These are phyloP conservation scores for Trichophyton equinum DNA, from an alignment of 2,329 filamentous ascomycete species.

Conservation along the genomic window DNA sequence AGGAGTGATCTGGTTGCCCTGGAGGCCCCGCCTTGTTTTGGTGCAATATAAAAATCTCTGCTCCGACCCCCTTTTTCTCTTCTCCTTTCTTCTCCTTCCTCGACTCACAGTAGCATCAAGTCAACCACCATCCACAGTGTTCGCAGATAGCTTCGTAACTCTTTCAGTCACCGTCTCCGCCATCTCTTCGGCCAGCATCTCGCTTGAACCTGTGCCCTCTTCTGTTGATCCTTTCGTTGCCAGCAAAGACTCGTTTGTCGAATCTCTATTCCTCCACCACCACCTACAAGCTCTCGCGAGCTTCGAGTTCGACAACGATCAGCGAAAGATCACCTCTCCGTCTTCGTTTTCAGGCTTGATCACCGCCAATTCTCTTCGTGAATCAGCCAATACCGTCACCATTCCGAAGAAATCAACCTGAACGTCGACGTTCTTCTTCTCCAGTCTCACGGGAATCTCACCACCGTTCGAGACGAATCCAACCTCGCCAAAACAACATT, in stretches of 20 bases:
- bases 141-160: background rate
- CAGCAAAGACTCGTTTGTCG: background rate
- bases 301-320: background rate
- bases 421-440: conserved; percentile 1
- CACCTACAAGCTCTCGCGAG: background rate
- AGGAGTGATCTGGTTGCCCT: background rate
- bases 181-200: background rate
- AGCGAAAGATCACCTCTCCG: background rate
- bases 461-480: background rate
- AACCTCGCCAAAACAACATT: conserved; percentile 1
- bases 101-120: background rate
- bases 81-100: background rate
- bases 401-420: background rate
- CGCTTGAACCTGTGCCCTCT: background rate
- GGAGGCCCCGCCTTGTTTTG: background rate
- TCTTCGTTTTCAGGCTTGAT: background rate
- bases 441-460: background rate
- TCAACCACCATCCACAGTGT: background rate
- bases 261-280: background rate
- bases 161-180: background rate
- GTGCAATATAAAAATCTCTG: background rate
- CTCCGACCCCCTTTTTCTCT: background rate
- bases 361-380: background rate
- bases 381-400: background rate
- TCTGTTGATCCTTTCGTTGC: background rate